These are phyloP conservation scores for Udeniomyces megalosporus DNA, from an alignment of 768 basidiomycete genomes.

Conservation along the genomic window DNA sequence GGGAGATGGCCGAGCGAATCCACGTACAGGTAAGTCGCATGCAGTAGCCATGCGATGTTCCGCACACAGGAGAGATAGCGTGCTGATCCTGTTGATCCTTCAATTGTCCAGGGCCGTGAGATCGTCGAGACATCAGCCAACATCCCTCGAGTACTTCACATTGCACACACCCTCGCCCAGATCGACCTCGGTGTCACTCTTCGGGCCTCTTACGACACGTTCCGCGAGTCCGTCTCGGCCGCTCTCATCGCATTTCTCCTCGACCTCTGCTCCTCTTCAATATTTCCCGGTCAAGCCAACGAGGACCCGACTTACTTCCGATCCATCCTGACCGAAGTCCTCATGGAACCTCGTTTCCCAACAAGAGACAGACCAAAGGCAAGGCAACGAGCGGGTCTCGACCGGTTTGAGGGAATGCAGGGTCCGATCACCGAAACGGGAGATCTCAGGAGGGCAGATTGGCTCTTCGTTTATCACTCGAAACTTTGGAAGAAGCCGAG, in stretches of 20 bases:
- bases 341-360: constrained; percentile 45
- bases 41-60: too few relatives aligned
- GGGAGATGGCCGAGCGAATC: constrained; percentile 21
- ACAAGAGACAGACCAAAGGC: not conserved
- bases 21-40: constrained; percentile 24
- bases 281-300: constrained; percentile 44
- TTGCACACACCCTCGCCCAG: constrained; percentile 59
- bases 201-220: constrained; percentile 69
- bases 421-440: not conserved
- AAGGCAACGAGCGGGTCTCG: not conserved
- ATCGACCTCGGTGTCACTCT: constrained; percentile 87
- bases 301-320: constrained; percentile 50
- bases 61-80: too few relatives aligned
- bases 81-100: too few relatives aligned
- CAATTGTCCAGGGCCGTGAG: constrained; percentile 48
- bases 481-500: constrained; percentile 72
- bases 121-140: constrained; percentile 58
- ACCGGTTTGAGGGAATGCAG: not conserved
- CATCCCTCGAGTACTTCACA: constrained; percentile 46
- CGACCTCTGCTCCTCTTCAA: constrained; percentile 50
- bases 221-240: constrained; percentile 65
- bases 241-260: constrained; percentile 43
- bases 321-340: constrained; percentile 54
- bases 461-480: constrained; percentile 64
- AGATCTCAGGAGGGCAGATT: constrained; percentile 51